These are phyloP conservation scores for Achaetomium macrosporum DNA, from an alignment of 2,329 filamentous ascomycete species.

Conservation along the genomic window DNA sequence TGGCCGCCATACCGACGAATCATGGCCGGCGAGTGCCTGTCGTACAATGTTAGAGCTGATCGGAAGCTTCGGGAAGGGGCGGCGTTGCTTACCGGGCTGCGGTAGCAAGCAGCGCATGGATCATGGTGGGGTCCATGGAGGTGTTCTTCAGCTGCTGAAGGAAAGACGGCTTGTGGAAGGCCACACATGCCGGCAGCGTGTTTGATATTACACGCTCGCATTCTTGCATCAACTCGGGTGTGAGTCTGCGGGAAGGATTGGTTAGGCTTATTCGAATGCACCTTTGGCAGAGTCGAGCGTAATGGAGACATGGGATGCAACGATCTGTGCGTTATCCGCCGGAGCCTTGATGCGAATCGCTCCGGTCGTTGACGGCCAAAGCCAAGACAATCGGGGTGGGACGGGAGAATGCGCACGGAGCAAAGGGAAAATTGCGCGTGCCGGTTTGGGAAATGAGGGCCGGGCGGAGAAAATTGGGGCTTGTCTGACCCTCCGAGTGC, in stretches of 20 bases:
- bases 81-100: slow-evolving; percentile 48
- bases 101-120: slow-evolving; percentile 53
- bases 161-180: slow-evolving; percentile 59
- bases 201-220: slow-evolving; percentile 57
- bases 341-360: too few species aligned
- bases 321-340: too few species aligned
- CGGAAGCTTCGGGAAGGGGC: not conserved
- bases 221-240: slow-evolving; percentile 52
- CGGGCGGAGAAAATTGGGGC: slow-evolving; percentile 27
- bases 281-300: too few species aligned
- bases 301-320: too few species aligned
- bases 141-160: slow-evolving; percentile 54
- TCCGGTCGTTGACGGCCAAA: slow-evolving; percentile 11
- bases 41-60: not conserved
- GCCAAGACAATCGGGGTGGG: slow-evolving; percentile 20
- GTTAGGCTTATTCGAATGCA: slow-evolving; percentile 10
- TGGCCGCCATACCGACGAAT: slow-evolving; percentile 55
- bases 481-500: slow-evolving; percentile 17
- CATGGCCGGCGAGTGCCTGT: slow-evolving; percentile 49
- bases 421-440: slow-evolving; percentile 19
- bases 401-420: slow-evolving; percentile 23
- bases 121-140: slow-evolving; percentile 49
- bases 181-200: slow-evolving; percentile 55
- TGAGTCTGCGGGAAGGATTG: slow-evolving; percentile 35
- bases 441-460: slow-evolving; percentile 25